phyloP scores from a whole-genome alignment of 345 rosid genomes.

The Citrus glauca region DNA sequence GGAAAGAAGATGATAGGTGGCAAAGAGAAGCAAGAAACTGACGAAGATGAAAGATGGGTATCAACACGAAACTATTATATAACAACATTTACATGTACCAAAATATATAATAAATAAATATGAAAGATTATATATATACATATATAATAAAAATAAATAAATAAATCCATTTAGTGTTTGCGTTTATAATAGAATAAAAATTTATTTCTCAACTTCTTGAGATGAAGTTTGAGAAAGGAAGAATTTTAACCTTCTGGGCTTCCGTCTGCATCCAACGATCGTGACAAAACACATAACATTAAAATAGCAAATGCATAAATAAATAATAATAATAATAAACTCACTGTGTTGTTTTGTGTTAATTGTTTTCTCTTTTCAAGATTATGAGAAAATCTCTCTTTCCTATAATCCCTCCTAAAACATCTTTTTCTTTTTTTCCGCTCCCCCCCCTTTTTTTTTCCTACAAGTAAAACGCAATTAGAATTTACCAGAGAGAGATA shows the following conservation, averaged over 20 bases:
- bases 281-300: slow-evolving; percentile 38
- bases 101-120: not conserved
- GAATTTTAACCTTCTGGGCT: slow-evolving; percentile 47
- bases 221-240: slow-evolving; percentile 18
- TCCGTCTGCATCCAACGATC: slow-evolving; percentile 64
- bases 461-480: not conserved
- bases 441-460: no score
- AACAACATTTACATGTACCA: not conserved
- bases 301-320: slow-evolving; percentile 19
- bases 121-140: not conserved
- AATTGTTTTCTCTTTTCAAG: not conserved
- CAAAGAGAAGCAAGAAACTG: slow-evolving; percentile 26
- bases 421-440: not conserved
- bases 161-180: not conserved
- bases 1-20: slow-evolving; percentile 18
- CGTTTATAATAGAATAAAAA: not conserved
- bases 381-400: slow-evolving; percentile 14
- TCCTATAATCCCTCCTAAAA: slow-evolving; percentile 25
- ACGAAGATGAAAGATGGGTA: slow-evolving; percentile 30
- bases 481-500: not conserved
- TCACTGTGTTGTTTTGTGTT: not conserved
- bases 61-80: slow-evolving; percentile 19
- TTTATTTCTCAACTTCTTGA: not conserved
- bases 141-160: no score
- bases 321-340: slow-evolving; percentile 4